Percentiles rank a stretch among this genome's conserved stretches.
These are phyloP conservation scores for Eucalyptus sp. DNA, from an alignment of 345 rosid species.

Conservation along the genomic window DNA sequence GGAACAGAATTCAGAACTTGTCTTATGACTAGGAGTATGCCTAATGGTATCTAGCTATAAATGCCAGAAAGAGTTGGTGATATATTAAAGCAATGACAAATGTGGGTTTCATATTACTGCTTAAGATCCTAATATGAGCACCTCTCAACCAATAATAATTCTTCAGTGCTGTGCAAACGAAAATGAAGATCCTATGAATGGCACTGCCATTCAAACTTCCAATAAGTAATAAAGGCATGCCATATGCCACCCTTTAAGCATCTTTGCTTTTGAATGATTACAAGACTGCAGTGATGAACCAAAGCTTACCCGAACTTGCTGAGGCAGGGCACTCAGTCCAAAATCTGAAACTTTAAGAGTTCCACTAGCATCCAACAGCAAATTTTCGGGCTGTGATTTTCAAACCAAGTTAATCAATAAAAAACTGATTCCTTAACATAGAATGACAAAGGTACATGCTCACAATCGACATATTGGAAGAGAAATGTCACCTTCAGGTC, in stretches of 20 bases:
- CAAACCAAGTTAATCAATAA: background rate
- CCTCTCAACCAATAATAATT: background rate
- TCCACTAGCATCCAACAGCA: slow-evolving; percentile 84
- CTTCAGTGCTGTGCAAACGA: background rate
- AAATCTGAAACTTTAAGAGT: slow-evolving; percentile 89
- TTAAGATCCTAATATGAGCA: background rate
- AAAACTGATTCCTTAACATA: background rate
- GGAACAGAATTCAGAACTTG: background rate
- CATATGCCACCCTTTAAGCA: background rate
- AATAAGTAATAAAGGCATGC: background rate
- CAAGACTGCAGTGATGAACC: background rate
- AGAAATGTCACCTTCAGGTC: slow-evolving; percentile 68
- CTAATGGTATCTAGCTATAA: background rate
- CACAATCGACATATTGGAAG: background rate
- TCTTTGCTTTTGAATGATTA: background rate
- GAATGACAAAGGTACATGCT: background rate
- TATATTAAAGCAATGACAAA: background rate
- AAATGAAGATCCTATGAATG: background rate
- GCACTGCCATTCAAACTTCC: background rate
- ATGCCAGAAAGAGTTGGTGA: background rate
- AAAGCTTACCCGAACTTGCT: slow-evolving; percentile 88
- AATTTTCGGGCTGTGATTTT: slow-evolving; percentile 80
- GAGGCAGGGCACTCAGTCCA: slow-evolving; percentile 97
- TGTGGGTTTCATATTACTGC: background rate
- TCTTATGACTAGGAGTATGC: background rate